A percentile compares a stretch with the other conserved stretches of the same genome.
phyloP scores from a whole-genome alignment of 331 rosid genomes.

The Quercus phellos region DNA sequence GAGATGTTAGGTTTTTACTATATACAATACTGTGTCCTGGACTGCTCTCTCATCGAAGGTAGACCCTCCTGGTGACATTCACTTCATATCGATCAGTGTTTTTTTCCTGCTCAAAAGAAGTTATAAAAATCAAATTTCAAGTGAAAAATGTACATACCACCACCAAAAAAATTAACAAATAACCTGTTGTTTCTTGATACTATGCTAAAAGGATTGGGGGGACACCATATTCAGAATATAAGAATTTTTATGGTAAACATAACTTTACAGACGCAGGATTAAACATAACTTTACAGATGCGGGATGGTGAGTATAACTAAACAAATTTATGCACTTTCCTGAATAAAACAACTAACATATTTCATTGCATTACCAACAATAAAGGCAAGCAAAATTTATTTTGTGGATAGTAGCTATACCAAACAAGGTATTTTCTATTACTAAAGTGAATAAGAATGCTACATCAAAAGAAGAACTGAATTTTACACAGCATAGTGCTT shows the following conservation, averaged over 20 bases:
- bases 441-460: too few species aligned
- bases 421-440: neutral
- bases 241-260: too few species aligned
- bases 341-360: too few species aligned
- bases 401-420: neutral
- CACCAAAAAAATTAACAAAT: neutral
- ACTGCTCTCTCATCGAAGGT: slow-evolving; percentile 29
- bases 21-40: slow-evolving; percentile 13
- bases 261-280: too few species aligned
- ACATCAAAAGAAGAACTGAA: neutral
- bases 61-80: slow-evolving; percentile 26
- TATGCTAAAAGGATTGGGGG: neutral
- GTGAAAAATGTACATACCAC: neutral
- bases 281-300: too few species aligned
- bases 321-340: too few species aligned
- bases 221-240: neutral
- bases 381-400: too few species aligned
- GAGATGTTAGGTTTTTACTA: slow-evolving; percentile 6
- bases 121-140: neutral
- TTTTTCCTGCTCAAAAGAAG: slow-evolving; percentile 34
- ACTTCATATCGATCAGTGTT: neutral
- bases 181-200: neutral
- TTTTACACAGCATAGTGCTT: neutral
- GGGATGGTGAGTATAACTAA: too few species aligned
- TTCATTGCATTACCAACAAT: too few species aligned